Evolutionary conservation across 768 basidiomycete species (phyloP).

Genomic region (Serendipita indica): DNA sequence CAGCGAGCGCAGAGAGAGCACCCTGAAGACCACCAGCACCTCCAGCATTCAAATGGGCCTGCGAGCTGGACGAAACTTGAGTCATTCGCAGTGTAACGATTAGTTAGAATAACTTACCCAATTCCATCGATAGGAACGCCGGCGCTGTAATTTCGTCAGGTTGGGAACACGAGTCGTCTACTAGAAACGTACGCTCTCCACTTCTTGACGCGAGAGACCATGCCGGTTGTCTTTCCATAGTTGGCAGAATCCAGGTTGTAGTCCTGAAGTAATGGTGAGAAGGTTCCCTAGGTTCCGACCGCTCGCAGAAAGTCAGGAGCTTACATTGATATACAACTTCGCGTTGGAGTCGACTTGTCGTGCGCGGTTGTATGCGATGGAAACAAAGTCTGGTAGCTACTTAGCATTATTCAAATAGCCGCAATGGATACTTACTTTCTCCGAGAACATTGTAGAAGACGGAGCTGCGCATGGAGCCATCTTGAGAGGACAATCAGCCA

Average conservation of each 20-base stretch:
- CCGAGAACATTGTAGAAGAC: conserved; percentile 36
- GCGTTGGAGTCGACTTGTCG: conserved; percentile 34
- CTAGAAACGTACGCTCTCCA: neutral
- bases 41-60: conserved; percentile 22
- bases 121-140: conserved; percentile 33
- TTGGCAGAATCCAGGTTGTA: conserved; percentile 33
- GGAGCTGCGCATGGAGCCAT: conserved; percentile 32
- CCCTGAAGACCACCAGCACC: conserved; percentile 29
- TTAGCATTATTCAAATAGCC: neutral
- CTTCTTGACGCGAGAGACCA: conserved; percentile 19
- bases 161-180: too few relatives aligned
- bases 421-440: conserved; percentile 15
- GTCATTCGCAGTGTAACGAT: neutral
- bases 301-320: too few relatives aligned
- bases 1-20: conserved; percentile 30
- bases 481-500: conserved; percentile 11
- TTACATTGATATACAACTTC: conserved; percentile 21
- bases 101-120: conserved; percentile 19
- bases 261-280: neutral
- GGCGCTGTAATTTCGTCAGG: conserved; percentile 31
- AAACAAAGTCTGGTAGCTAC: conserved; percentile 28
- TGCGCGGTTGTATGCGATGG: conserved; percentile 37
- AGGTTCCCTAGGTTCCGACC: neutral
- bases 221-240: conserved; percentile 28
- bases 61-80: neutral